Conservation (phyloP, 257 asterid species). For the Ligustrum vulgare region DNA sequence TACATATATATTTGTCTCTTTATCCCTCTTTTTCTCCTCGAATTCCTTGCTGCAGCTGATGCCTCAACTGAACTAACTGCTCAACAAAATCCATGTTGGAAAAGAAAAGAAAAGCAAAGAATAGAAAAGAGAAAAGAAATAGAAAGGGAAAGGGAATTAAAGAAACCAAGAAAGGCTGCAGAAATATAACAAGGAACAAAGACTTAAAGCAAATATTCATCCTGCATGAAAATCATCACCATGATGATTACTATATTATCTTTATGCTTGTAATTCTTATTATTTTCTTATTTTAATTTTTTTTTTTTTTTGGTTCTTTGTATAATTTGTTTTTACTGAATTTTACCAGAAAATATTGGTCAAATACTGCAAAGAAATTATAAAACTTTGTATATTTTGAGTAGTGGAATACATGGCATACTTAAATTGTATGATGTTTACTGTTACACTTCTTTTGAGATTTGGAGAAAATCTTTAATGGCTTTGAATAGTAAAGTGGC, state of each 20-base stretch:
- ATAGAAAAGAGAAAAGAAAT: neutral
- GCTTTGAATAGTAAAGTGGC: neutral
- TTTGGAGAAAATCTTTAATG: neutral
- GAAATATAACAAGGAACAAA: neutral
- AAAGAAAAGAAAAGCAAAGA: neutral
- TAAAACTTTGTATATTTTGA: neutral
- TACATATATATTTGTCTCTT: neutral
- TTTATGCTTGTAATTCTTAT: constrained; percentile 5
- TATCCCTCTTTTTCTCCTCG: neutral
- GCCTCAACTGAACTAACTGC: constrained; percentile 1
- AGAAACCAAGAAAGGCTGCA: constrained; percentile 9
- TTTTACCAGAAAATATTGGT: neutral
- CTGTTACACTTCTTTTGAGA: neutral
- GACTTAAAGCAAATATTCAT: constrained; percentile 1
- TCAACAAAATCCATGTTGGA: constrained; percentile 1
- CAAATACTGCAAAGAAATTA: neutral
- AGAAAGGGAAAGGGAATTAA: neutral
- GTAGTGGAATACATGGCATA: neutral
- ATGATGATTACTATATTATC: neutral
- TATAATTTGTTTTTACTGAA: neutral
- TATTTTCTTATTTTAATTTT: neutral
- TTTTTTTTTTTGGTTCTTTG: neutral
- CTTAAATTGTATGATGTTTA: neutral
- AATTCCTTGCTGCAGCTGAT: neutral
- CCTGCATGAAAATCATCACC: constrained; percentile 1